Evolutionary conservation across 2,329 filamentous ascomycete genomes (phyloP).

Genomic region (Botrytis sinoallii): DNA sequence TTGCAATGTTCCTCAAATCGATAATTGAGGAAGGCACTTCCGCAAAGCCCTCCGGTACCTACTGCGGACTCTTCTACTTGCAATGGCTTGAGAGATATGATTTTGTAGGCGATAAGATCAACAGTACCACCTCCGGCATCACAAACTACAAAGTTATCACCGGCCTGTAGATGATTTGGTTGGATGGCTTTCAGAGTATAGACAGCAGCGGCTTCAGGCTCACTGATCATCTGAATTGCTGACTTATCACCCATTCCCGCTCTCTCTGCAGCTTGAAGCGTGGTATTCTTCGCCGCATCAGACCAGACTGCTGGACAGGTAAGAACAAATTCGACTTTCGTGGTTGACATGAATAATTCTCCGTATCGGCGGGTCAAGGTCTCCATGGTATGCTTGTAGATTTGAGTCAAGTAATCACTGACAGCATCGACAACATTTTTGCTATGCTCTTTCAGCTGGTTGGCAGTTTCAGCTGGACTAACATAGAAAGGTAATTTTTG

Average conservation of each 20-base stretch:
- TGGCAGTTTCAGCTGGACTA: conserved; percentile 71
- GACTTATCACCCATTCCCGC: conserved; percentile 72
- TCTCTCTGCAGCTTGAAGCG: conserved; percentile 70
- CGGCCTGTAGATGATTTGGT: conserved; percentile 67
- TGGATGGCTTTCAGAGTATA: conserved; percentile 79
- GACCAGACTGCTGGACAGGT: conserved; percentile 84
- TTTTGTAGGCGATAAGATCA: conserved; percentile 79
- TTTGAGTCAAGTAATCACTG: conserved; percentile 73
- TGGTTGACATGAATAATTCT: conserved; percentile 73
- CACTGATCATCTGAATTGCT: conserved; percentile 74
- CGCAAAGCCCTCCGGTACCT: conserved; percentile 73
- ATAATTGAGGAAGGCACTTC: conserved; percentile 77
- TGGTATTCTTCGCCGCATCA: conserved; percentile 81
- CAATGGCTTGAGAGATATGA: conserved; percentile 68
- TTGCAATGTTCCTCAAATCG: conserved; percentile 76
- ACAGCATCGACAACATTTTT: conserved; percentile 79
- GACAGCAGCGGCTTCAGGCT: conserved; percentile 76
- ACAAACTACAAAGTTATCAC: conserved; percentile 58
- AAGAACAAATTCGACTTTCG: conserved; percentile 73
- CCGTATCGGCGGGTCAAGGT: conserved; percentile 72
- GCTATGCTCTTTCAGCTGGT: conserved; percentile 69
- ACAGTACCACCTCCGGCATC: conserved; percentile 59
- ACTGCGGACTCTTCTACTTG: conserved; percentile 76
- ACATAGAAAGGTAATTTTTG: conserved; percentile 81
- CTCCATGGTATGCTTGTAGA: conserved; percentile 76